phyloP scores from a whole-genome alignment of 2,329 filamentous ascomycete genomes.

The Cladosporium oxysporum region DNA sequence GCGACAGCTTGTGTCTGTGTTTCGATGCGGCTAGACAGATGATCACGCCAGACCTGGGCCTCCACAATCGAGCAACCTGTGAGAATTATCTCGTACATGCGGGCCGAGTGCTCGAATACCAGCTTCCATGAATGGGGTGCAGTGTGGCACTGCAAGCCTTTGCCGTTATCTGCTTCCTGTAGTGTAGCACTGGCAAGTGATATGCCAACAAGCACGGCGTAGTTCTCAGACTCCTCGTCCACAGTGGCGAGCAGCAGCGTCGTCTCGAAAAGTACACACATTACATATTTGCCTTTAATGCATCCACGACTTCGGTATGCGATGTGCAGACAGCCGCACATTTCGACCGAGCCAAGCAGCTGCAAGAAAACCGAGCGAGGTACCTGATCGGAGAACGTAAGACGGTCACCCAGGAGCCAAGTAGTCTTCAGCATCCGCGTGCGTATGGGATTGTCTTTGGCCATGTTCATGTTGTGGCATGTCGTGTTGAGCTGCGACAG shows the following conservation, averaged over 20 bases:
- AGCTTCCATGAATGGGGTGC: conserved; percentile 91
- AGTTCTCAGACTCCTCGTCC: conserved; percentile 64
- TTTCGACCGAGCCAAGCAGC: conserved; percentile 73
- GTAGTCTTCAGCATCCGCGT: conserved; percentile 75
- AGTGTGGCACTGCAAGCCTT: conserved; percentile 81
- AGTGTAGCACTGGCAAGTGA: conserved; percentile 65
- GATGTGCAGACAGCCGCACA: conserved; percentile 82
- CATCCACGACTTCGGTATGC: conserved; percentile 71
- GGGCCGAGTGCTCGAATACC: conserved; percentile 74
- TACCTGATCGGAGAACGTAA: conserved; percentile 74
- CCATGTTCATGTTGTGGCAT: conserved; percentile 77
- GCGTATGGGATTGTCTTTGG: conserved; percentile 73
- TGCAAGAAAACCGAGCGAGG: conserved; percentile 59
- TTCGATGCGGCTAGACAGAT: conserved; percentile 58
- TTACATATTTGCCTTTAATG: conserved; percentile 77
- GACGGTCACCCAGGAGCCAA: conserved; percentile 78
- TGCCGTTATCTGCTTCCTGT: conserved; percentile 73
- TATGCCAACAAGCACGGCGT: conserved; percentile 75
- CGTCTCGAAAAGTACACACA: conserved; percentile 79
- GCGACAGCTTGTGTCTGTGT: conserved; percentile 54
- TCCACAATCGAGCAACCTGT: conserved; percentile 82
- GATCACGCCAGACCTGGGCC: conserved; percentile 74
- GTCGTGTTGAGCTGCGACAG: conserved; percentile 71
- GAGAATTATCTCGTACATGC: conserved; percentile 80
- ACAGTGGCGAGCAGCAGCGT: conserved; percentile 74